phyloP scores from a whole-genome alignment of 2,329 filamentous ascomycete genomes.

The Pseudogymnoascus sp. region DNA sequence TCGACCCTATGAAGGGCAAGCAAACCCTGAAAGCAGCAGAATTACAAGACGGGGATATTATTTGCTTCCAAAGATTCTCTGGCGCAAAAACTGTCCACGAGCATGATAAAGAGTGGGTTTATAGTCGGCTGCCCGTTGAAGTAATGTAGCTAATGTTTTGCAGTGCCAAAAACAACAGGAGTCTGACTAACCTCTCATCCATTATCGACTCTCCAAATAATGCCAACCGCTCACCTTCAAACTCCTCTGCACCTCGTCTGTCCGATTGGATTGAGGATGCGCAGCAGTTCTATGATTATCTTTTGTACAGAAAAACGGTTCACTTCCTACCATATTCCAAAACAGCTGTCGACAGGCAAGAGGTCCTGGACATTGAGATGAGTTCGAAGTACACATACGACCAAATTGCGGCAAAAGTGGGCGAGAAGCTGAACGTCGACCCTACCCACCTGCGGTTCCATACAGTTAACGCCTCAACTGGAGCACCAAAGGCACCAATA shows the following conservation, averaged over 20 bases:
- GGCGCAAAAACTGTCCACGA: constrained; percentile 35
- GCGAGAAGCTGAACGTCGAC: constrained; percentile 66
- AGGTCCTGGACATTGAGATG: constrained; percentile 67
- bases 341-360: constrained; percentile 52
- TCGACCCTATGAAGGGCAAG: constrained; percentile 88
- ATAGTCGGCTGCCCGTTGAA: constrained; percentile 24
- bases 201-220: background rate
- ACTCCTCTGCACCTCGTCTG: background rate
- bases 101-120: constrained; percentile 20
- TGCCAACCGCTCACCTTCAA: background rate
- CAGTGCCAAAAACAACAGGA: background rate
- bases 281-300: constrained; percentile 85
- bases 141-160: constrained; percentile 39
- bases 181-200: background rate
- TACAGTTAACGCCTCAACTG: constrained; percentile 69
- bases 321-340: constrained; percentile 65
- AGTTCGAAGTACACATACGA: constrained; percentile 90
- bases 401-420: constrained; percentile 75
- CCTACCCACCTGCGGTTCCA: constrained; percentile 87
- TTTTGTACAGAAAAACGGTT: constrained; percentile 75
- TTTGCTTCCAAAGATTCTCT: constrained; percentile 75
- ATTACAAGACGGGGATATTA: constrained; percentile 92
- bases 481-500: constrained; percentile 70
- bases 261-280: constrained; percentile 61
- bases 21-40: constrained; percentile 84